These are phyloP conservation scores for Cicer cuneatum DNA, from an alignment of 306 rosid species.

Conservation along the genomic window DNA sequence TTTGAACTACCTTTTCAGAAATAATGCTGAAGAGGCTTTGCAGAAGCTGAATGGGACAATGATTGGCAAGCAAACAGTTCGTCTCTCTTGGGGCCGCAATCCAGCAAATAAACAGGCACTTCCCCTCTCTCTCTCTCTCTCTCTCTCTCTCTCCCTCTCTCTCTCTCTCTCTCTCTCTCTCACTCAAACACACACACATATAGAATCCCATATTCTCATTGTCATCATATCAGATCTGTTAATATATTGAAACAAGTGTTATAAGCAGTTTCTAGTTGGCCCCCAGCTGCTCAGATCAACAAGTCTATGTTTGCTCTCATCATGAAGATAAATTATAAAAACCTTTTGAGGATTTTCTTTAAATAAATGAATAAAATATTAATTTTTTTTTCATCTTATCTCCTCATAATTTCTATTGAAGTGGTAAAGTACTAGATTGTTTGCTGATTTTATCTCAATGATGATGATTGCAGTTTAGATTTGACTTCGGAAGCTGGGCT, in stretches of 20 bases:
- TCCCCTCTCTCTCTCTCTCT: constrained; percentile 18
- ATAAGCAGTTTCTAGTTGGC: neutral
- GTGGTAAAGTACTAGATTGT: constrained; percentile 1
- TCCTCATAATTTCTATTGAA: neutral
- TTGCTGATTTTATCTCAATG: constrained; percentile 38
- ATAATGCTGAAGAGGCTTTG: constrained; percentile 93
- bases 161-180: too few relatives aligned
- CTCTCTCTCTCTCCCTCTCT: too few relatives aligned
- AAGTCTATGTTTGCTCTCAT: neutral
- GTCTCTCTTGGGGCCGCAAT: constrained; percentile 99
- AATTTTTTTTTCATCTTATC: neutral
- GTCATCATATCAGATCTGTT: too few relatives aligned
- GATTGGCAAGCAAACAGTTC: constrained; percentile 92
- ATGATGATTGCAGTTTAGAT: constrained; percentile 62
- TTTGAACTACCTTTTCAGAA: constrained; percentile 60
- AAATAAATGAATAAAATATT: constrained; percentile 4
- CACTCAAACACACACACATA: neutral
- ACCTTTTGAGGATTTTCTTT: neutral
- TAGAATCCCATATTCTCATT: neutral
- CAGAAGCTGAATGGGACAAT: constrained; percentile 82
- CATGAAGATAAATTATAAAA: neutral
- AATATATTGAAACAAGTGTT: too few relatives aligned
- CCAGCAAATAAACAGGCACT: constrained; percentile 96
- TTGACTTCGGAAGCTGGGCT: constrained; percentile 71
- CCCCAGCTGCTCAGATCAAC: neutral